Conservation (phyloP, 371 early-diverging fungal genomes). For the Batrachochytrium dendrobatidis region DNA sequence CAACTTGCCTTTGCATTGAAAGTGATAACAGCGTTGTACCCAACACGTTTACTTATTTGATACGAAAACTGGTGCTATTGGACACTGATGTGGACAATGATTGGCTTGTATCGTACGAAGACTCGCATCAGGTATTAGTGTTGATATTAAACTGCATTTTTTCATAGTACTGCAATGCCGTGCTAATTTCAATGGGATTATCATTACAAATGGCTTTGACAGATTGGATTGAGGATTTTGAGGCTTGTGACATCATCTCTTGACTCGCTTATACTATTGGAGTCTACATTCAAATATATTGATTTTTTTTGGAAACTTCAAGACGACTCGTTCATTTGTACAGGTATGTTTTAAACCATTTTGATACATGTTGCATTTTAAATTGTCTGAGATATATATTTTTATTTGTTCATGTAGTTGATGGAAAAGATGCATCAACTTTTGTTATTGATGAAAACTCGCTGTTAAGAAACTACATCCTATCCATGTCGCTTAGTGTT, state of each 20-base stretch:
- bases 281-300: conserved; percentile 21
- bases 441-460: conserved; percentile 32
- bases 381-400: background rate
- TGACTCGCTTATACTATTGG: conserved; percentile 30
- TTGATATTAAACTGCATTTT: background rate
- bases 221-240: conserved; percentile 33
- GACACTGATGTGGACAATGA: background rate
- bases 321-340: background rate
- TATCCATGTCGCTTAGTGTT: conserved; percentile 18
- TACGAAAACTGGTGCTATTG: conserved; percentile 12
- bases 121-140: conserved; percentile 22
- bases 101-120: conserved; percentile 20
- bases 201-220: background rate
- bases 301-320: conserved; percentile 23
- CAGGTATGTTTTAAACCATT: background rate
- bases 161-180: background rate
- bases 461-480: conserved; percentile 24
- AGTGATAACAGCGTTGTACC: background rate
- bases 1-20: conserved; percentile 14
- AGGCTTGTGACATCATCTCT: conserved; percentile 23
- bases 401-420: background rate
- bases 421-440: background rate
- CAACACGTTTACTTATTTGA: conserved; percentile 17
- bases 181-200: background rate
- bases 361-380: background rate